Evolutionary conservation across 75 land plant species (phyloP), one percentile per base, ranked within the genome.

Genomic region (Pseudotsuga menziesii): DNA sequence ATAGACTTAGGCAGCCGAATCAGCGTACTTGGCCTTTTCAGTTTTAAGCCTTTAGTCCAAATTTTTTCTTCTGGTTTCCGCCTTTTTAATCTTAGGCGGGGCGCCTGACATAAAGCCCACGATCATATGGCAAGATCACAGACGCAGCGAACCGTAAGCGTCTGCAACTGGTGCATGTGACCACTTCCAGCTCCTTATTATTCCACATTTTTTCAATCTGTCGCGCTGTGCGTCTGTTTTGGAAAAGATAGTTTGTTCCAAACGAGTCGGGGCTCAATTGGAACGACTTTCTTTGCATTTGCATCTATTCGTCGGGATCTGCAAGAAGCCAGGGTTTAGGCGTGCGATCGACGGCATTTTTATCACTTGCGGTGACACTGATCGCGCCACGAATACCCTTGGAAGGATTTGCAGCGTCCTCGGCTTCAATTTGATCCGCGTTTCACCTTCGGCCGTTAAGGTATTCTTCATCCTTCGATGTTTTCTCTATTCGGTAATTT

Each of bases 311-410:
- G 32, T 63, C 17, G 39, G 72, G 72, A 39, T 69, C 72, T 41
- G 72, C 23, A 69, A 39, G 41, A 69, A 20, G 41, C 48, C 20
- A 39, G 72, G 72, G 72, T 69, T 69, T 69, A 36, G 72, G 39
- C 20, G 25, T 22, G n/a, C 23, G 52, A 41, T 69, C 48, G 72
- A 22, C 8, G 3, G n/a, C 52, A 5, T n/a, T 69, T 69, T n/a
- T 35, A 20, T 69, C 48, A 64, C 35, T 32, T 32, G 8, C 69
- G 69, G 7, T 36, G 19, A 9, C 19, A 7, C 16, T 19, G 69
- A 69, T 69, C 72, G 52, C 52, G 25, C 72, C 22, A 69, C 12
- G n/a, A 41, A 12, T 11, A 3, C 25, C 13, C 13, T 9, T 44
- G 13, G n/a, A 44, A 19, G 23, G 72, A 61, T 69, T 69, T 6